These are phyloP conservation scores for Linnemannia hyalina DNA, from an alignment of 192 early-diverging fungal genomes.

Conservation along the genomic window DNA sequence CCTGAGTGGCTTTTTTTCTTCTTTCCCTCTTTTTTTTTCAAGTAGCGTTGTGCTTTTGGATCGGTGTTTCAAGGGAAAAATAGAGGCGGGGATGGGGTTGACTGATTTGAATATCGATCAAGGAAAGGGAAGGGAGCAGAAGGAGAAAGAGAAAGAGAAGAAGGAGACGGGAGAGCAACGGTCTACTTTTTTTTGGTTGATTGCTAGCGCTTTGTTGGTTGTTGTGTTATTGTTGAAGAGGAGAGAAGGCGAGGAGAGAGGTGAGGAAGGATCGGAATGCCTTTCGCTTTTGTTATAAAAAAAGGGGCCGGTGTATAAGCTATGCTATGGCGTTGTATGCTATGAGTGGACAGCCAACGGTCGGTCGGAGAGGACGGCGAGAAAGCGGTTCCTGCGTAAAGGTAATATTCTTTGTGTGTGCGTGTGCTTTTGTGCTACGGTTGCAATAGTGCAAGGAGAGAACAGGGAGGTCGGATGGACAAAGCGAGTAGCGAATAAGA, in stretches of 20 bases:
- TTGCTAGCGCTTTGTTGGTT: background rate
- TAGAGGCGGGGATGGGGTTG: background rate
- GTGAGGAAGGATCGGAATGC: background rate
- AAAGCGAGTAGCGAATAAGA: conserved; percentile 9
- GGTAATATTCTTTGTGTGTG: background rate
- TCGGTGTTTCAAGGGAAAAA: conserved; percentile 2
- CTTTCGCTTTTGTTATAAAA: background rate
- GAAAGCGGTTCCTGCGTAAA: background rate
- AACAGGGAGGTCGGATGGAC: background rate
- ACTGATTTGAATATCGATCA: background rate
- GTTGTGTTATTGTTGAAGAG: background rate
- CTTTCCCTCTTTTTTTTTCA: background rate
- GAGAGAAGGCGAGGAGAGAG: no score
- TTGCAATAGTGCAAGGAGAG: background rate
- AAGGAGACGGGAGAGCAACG: background rate
- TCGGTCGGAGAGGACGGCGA: background rate
- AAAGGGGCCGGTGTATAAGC: background rate
- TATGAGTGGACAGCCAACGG: conserved; percentile 6
- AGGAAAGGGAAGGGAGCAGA: background rate
- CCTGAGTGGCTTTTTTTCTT: background rate
- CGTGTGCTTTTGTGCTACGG: background rate
- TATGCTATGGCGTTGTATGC: background rate
- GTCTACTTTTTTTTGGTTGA: background rate
- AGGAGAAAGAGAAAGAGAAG: background rate
- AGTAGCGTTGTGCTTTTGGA: background rate